Evolutionary conservation across 1,284 basidiomycete genomes (phyloP).

Genomic region (Trametes hirsuta): DNA sequence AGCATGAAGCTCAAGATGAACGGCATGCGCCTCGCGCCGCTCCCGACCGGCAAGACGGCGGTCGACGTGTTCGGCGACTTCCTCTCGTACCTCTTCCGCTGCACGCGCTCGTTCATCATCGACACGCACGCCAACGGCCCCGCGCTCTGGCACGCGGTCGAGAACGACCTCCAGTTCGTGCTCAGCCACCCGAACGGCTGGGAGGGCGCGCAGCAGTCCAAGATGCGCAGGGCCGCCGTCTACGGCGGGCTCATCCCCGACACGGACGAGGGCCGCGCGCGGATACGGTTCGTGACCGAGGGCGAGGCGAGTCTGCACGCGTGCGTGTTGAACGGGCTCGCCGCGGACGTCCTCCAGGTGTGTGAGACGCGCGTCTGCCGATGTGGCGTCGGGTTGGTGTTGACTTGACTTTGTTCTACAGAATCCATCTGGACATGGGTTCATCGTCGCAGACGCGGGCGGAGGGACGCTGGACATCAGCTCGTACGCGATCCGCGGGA

Average conservation of each 20-base stretch:
- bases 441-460: slow-evolving; percentile 78
- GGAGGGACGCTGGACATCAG: slow-evolving; percentile 81
- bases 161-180: slow-evolving; percentile 69
- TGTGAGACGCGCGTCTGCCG: slow-evolving; percentile 24
- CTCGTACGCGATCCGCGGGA: slow-evolving; percentile 70
- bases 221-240: slow-evolving; percentile 71
- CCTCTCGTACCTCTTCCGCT: slow-evolving; percentile 70
- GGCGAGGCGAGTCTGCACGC: slow-evolving; percentile 81
- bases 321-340: slow-evolving; percentile 73
- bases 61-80: slow-evolving; percentile 80
- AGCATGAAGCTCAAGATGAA: slow-evolving; percentile 80
- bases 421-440: slow-evolving; percentile 72
- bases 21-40: slow-evolving; percentile 69
- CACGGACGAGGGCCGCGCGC: slow-evolving; percentile 67
- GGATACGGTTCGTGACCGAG: slow-evolving; percentile 78
- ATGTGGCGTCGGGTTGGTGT: not conserved
- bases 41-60: slow-evolving; percentile 66
- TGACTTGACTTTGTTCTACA: slow-evolving; percentile 28
- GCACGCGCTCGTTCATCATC: slow-evolving; percentile 71
- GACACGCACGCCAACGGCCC: slow-evolving; percentile 75
- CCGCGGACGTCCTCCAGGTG: slow-evolving; percentile 73
- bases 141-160: slow-evolving; percentile 65
- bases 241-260: slow-evolving; percentile 70
- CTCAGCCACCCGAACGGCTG: slow-evolving; percentile 80
- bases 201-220: slow-evolving; percentile 80